Evolutionary conservation across 2,329 filamentous ascomycete species (phyloP), one percentile per base, ranked within the genome.

Genomic region (Immersiporthe knoxdaviesiana): DNA sequence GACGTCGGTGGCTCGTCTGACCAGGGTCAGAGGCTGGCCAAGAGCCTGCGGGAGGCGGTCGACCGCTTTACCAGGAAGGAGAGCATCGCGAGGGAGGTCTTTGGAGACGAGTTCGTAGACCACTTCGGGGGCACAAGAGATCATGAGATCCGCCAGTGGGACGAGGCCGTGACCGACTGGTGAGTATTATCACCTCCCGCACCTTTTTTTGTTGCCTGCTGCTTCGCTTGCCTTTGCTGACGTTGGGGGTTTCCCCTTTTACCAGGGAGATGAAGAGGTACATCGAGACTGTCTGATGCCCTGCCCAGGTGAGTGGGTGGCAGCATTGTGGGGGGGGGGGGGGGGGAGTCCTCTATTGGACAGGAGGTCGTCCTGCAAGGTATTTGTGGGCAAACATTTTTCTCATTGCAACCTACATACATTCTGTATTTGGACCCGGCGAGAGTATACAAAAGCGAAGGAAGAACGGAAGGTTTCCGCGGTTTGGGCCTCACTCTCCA

Each of bases 141-240:
- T 79, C 94, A 99, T 80, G 96, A 99, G 81, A 87, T 96, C 69
- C 84, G 92, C 71, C 81, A 97, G 27, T 99, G 92, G 91, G 94
- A 98, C 75, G 95, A 98, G 79, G 94, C 94, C 2, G 95, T 98
- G 7, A 98, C 96, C 27, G 96, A 98, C 79, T 98, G 95, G 94
- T 95, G 85, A 79, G 91, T 89, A 67, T 66, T 50, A 58, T 44
- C 21, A 60, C 6, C 32, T 30, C 32, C 47, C 68, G 67, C 32
- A 44, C 39, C 5, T 39, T 8, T 4, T 4, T 39, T 64, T 12
- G 3, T 24, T 37, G 21, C 30, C 21, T 50, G n/a, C 62, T 37
- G 54, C 65, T 27, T n/a, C 39, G 5, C 62, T 10, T 52, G 37
- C 32, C 18, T 72, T 72, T 70, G 71, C 76, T 77, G 71, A 74